Evolutionary conservation across 345 rosid genomes (phyloP).

Genomic region (Triadica sebifera): DNA sequence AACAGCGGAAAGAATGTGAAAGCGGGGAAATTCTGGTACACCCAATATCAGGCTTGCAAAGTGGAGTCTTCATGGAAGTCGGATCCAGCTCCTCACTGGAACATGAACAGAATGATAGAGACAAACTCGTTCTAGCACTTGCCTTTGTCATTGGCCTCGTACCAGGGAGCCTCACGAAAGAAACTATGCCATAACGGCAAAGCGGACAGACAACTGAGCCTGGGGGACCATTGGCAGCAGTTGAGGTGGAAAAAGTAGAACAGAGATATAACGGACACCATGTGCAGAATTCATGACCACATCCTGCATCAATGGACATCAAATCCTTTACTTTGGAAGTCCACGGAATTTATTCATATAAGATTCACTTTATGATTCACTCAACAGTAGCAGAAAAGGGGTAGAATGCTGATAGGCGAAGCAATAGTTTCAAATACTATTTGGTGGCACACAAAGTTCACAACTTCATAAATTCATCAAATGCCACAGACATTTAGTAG

Average conservation of each 20-base stretch:
- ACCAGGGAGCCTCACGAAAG: conserved; percentile 65
- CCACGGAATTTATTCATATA: not conserved
- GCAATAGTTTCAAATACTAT: not conserved
- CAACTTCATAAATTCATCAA: not conserved
- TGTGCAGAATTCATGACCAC: conserved; percentile 86
- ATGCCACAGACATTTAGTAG: not conserved
- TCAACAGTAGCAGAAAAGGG: not conserved
- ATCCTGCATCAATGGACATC: conserved; percentile 49
- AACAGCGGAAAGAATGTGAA: conserved; percentile 67
- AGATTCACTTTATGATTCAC: not conserved
- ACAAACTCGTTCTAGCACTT: conserved; percentile 65
- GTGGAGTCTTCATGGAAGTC: conserved; percentile 51
- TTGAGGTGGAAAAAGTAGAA: conserved; percentile 55
- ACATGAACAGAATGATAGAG: conserved; percentile 70
- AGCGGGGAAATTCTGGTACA: conserved; percentile 52
- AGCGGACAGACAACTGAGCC: conserved; percentile 92
- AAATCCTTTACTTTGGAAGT: not conserved
- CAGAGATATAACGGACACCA: conserved; percentile 85
- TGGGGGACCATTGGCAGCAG: conserved; percentile 44
- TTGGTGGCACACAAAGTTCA: not conserved
- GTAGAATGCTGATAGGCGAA: not conserved
- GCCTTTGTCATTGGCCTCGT: conserved; percentile 39
- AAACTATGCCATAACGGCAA: conserved; percentile 80
- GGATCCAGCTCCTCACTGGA: conserved; percentile 59
- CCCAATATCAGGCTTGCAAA: conserved; percentile 61